phyloP scores from a whole-genome alignment of 306 rosid species.

The Ceratonia siliqua region DNA sequence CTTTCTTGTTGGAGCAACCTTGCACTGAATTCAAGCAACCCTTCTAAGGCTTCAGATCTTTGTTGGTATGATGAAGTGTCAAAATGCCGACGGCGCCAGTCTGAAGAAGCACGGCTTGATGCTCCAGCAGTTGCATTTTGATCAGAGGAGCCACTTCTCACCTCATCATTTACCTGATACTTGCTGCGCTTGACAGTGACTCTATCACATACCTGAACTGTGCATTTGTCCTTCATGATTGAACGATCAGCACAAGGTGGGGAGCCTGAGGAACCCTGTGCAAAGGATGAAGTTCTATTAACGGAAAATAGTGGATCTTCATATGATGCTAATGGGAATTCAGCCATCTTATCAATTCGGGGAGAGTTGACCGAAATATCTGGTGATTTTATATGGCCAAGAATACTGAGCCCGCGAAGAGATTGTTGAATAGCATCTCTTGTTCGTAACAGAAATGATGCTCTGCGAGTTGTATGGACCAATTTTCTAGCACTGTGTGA shows the following conservation, averaged over 20 bases:
- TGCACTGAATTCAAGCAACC: conserved; percentile 96
- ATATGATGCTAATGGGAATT: conserved; percentile 81
- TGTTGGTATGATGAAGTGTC: conserved; percentile 81
- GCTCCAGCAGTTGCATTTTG: conserved; percentile 97
- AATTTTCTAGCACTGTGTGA: conserved; percentile 47
- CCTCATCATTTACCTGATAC: conserved; percentile 51
- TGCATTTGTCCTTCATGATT: conserved; percentile 89
- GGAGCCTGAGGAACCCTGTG: conserved; percentile 59
- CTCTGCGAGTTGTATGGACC: conserved; percentile 60
- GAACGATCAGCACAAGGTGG: conserved; percentile 58
- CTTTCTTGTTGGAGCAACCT: conserved; percentile 83
- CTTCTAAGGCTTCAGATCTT: conserved; percentile 99
- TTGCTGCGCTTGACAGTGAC: conserved; percentile 52
- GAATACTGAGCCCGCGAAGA: conserved; percentile 38
- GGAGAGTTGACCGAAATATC: conserved; percentile 96
- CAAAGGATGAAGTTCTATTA: conserved; percentile 46
- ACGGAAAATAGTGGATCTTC: conserved; percentile 59
- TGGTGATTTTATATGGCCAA: conserved; percentile 64
- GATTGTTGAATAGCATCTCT: conserved; percentile 48
- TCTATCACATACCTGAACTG: conserved; percentile 61
- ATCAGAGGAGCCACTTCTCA: conserved; percentile 71
- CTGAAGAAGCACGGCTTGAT: conserved; percentile 84
- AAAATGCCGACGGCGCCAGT: conserved; percentile 58
- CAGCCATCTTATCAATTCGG: conserved; percentile 92
- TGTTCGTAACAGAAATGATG: conserved; percentile 74